Evolutionary conservation across 164 flowering plant genomes (phyloP).

Genomic region (Tetrastigma voinierianum): DNA sequence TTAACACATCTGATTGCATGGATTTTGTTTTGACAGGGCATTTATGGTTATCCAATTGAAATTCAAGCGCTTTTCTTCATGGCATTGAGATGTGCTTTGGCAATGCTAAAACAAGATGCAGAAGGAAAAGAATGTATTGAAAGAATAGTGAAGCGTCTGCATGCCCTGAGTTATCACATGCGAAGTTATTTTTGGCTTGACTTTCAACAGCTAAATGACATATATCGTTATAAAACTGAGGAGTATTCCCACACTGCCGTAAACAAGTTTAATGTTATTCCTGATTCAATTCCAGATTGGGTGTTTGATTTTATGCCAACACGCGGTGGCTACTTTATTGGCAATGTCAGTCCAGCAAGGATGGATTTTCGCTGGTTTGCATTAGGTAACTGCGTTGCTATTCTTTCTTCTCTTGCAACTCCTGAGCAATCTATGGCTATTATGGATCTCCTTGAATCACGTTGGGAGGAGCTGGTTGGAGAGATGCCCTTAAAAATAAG

Average conservation of each 20-base stretch:
- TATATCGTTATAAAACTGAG: slow-evolving; percentile 70
- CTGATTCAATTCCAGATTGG: slow-evolving; percentile 75
- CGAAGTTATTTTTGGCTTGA: slow-evolving; percentile 75
- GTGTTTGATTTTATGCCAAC: slow-evolving; percentile 72
- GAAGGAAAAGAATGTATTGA: slow-evolving; percentile 59
- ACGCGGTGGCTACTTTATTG: slow-evolving; percentile 71
- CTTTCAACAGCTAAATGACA: slow-evolving; percentile 65
- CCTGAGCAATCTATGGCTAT: slow-evolving; percentile 68
- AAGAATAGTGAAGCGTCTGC: slow-evolving; percentile 49
- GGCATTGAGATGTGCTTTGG: slow-evolving; percentile 61
- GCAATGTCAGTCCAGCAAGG: slow-evolving; percentile 70
- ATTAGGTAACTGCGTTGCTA: slow-evolving; percentile 66
- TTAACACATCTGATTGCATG: neutral
- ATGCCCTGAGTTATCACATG: slow-evolving; percentile 76
- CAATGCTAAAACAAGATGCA: slow-evolving; percentile 53
- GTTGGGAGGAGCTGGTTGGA: slow-evolving; percentile 76
- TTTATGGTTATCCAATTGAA: slow-evolving; percentile 76
- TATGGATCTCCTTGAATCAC: slow-evolving; percentile 68
- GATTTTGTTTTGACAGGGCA: slow-evolving; percentile 42
- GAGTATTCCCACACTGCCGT: slow-evolving; percentile 78
- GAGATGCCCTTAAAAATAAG: slow-evolving; percentile 70
- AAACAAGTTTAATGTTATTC: slow-evolving; percentile 72
- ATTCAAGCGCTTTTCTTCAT: slow-evolving; percentile 79
- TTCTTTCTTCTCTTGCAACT: slow-evolving; percentile 61
- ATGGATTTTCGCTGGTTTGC: slow-evolving; percentile 78